Percentiles rank a stretch among this genome's conserved stretches.
Conservation (phyloP, 495 filamentous ascomycete species). For the Penicillium dipodomyicola region DNA sequence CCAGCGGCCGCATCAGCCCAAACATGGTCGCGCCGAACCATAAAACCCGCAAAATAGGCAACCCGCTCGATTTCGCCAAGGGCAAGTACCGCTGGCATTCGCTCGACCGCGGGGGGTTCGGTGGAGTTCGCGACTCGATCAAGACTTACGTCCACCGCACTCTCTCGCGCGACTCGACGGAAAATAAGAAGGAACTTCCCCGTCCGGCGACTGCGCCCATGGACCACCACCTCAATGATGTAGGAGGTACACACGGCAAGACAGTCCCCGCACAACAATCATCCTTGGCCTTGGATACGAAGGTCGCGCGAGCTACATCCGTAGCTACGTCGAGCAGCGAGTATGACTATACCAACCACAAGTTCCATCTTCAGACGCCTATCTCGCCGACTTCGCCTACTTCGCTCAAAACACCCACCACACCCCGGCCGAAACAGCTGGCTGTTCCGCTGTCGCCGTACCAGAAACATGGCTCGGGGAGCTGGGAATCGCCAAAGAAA, state of each 20-base stretch:
- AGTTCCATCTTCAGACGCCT: slow-evolving; percentile 16
- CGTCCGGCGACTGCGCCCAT: slow-evolving; percentile 26
- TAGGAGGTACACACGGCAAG: neutral
- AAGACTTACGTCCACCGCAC: slow-evolving; percentile 39
- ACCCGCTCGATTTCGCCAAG: slow-evolving; percentile 27
- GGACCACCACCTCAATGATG: neutral
- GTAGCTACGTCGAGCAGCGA: slow-evolving; percentile 4
- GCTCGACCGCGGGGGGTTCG: slow-evolving; percentile 24
- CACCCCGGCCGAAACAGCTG: slow-evolving; percentile 27
- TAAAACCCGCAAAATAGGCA: slow-evolving; percentile 29
- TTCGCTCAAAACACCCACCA: neutral
- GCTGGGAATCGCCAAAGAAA: slow-evolving; percentile 38
- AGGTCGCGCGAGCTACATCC: neutral
- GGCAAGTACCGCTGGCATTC: slow-evolving; percentile 27
- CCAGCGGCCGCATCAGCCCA: slow-evolving; percentile 17
- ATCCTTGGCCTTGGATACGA: neutral
- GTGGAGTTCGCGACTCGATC: slow-evolving; percentile 39
- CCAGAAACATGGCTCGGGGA: slow-evolving; percentile 37
- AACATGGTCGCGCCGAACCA: neutral
- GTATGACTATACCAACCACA: slow-evolving; percentile 10
- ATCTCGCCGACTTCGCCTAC: slow-evolving; percentile 9
- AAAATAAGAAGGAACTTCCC: slow-evolving; percentile 22
- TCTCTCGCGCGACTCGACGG: slow-evolving; percentile 29
- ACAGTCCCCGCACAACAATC: neutral
- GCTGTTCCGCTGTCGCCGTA: slow-evolving; percentile 39